A percentile compares a stretch with the other conserved stretches of the same genome.
These are phyloP conservation scores for Haplosporangium gracile DNA, from an alignment of 192 early-diverging fungal genomes.

Conservation along the genomic window DNA sequence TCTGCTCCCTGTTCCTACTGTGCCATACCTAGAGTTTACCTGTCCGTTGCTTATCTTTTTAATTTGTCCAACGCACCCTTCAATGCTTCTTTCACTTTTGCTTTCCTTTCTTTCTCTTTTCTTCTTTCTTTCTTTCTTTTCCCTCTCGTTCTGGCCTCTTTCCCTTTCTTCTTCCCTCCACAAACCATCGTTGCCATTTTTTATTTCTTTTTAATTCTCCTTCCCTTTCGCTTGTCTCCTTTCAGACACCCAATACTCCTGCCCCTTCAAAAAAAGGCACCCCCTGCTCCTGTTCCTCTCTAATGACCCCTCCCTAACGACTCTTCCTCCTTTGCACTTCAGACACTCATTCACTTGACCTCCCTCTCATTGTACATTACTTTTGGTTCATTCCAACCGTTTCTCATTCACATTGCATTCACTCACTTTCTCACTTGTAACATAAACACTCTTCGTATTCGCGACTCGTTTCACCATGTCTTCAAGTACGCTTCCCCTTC, in stretches of 20 bases:
- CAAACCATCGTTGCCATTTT: not conserved
- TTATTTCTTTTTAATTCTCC: not conserved
- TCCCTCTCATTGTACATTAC: constrained; percentile 5
- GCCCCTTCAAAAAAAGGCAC: no score
- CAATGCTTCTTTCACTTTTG: not conserved
- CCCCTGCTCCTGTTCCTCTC: not conserved
- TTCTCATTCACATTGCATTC: not conserved
- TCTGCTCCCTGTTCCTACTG: not conserved
- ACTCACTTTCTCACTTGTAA: not conserved
- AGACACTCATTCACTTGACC: not conserved
- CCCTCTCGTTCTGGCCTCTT: not conserved
- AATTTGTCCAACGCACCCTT: not conserved
- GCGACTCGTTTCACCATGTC: not conserved
- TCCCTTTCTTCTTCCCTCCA: not conserved
- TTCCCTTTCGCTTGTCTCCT: not conserved
- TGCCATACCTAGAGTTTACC: not conserved
- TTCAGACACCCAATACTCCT: not conserved
- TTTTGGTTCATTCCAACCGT: not conserved
- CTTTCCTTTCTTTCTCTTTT: not conserved
- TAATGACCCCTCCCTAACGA: constrained; percentile 1
- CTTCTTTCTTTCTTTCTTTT: not conserved
- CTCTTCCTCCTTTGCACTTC: not conserved
- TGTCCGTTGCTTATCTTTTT: not conserved
- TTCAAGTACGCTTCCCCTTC: not conserved
- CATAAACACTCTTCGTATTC: not conserved